Evolutionary conservation across 257 asterid species (phyloP).

Genomic region (Solanum medicagineum): DNA sequence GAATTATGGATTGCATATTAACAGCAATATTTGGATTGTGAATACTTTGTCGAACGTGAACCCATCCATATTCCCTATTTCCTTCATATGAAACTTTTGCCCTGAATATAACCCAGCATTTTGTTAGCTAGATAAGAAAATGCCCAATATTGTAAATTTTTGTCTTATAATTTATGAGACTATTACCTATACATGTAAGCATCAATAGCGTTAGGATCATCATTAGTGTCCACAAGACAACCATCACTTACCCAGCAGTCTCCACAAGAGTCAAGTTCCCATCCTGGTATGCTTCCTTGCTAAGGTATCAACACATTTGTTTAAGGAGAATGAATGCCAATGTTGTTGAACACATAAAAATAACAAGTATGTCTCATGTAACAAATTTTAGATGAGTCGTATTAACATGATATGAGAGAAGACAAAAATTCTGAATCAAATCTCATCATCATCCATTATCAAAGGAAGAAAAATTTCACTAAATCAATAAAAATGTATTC

Average conservation of each 20-base stretch:
- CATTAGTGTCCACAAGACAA: slow-evolving; percentile 79
- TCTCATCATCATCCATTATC: neutral
- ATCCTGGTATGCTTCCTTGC: slow-evolving; percentile 63
- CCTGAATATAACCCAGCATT: slow-evolving; percentile 24
- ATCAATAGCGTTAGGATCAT: slow-evolving; percentile 65
- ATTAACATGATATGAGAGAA: neutral
- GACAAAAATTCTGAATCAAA: neutral
- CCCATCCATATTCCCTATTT: slow-evolving; percentile 63
- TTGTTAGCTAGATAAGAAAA: neutral
- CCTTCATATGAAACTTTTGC: slow-evolving; percentile 46
- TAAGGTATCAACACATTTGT: neutral
- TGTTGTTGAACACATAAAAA: neutral
- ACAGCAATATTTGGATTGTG: slow-evolving; percentile 93
- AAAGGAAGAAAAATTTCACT: neutral
- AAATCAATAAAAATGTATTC: neutral
- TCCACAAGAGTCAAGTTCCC: slow-evolving; percentile 85
- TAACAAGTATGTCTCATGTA: neutral
- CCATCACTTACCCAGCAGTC: slow-evolving; percentile 97
- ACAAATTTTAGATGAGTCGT: neutral
- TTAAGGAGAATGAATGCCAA: neutral
- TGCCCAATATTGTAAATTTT: neutral
- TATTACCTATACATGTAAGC: slow-evolving; percentile 88
- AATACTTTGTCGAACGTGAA: slow-evolving; percentile 78
- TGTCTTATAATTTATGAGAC: neutral
- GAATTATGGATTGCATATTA: slow-evolving; percentile 57